A percentile compares a stretch with the other conserved stretches of the same genome.
Evolutionary conservation across 169 alveolate species (phyloP).

Genomic region (Cardiosporidium cionae): DNA sequence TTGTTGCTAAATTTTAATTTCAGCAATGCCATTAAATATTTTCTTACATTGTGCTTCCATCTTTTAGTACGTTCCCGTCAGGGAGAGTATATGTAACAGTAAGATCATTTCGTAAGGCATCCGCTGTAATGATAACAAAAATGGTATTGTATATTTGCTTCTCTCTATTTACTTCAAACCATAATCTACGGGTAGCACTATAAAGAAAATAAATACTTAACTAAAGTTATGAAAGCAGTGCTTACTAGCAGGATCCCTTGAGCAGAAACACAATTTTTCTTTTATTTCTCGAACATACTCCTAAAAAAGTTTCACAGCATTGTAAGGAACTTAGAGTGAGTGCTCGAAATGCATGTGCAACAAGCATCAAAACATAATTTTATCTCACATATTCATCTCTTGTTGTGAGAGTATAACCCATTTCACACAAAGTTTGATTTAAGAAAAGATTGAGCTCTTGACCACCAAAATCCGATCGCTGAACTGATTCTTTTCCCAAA

Average conservation of each 20-base stretch:
- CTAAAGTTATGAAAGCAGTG: too few species aligned
- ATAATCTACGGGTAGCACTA: too few species aligned
- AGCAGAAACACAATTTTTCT: conserved; percentile 54
- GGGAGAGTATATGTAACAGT: conserved; percentile 47
- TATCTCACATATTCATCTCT: conserved; percentile 38
- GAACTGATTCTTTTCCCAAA: conserved; percentile 8
- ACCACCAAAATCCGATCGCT: conserved; percentile 54
- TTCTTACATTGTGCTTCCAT: conserved; percentile 33
- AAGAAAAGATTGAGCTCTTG: conserved; percentile 50
- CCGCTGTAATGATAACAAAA: conserved; percentile 12
- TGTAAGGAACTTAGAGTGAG: not conserved
- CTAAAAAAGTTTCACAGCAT: not conserved
- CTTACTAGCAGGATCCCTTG: conserved; percentile 45
- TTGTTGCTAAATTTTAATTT: too few species aligned
- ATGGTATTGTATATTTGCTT: too few species aligned
- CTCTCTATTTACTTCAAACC: too few species aligned
- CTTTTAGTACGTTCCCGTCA: conserved; percentile 51
- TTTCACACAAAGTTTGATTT: conserved; percentile 47
- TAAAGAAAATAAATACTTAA: too few species aligned
- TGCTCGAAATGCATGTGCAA: not conserved
- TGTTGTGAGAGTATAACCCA: conserved; percentile 45
- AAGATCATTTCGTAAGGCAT: conserved; percentile 35
- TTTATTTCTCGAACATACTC: conserved; percentile 53
- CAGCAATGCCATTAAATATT: too few species aligned
- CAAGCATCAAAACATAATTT: not conserved